phyloP scores from a whole-genome alignment of 2,329 filamentous ascomycete species.

The Fusarium graminum region DNA sequence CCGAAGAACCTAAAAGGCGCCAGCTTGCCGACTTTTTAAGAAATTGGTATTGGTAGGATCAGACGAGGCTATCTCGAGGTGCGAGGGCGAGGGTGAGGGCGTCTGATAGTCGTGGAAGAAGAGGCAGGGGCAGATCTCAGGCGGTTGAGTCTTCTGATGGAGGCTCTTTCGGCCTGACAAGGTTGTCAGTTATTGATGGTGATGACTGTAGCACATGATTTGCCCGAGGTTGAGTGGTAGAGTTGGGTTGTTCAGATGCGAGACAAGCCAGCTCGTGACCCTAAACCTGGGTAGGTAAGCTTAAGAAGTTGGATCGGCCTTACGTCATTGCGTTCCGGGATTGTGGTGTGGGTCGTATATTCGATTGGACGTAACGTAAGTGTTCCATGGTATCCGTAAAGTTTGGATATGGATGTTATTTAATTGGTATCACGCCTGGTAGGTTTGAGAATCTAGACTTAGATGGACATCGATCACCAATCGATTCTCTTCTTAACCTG shows the following conservation, averaged over 20 bases:
- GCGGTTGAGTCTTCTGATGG: conserved; percentile 52
- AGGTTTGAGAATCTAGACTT: too few relatives aligned
- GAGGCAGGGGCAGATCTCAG: conserved; percentile 39
- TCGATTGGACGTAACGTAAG: too few relatives aligned
- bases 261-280: conserved; percentile 43
- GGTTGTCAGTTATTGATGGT: conserved; percentile 32
- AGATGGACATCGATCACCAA: not conserved
- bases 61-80: conserved; percentile 30
- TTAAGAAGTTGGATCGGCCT: conserved; percentile 37
- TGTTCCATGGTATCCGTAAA: not conserved
- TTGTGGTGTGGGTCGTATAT: not conserved
- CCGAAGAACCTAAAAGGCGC: conserved; percentile 60
- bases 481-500: not conserved
- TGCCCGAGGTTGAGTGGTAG: conserved; percentile 28
- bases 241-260: conserved; percentile 29
- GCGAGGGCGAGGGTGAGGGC: conserved; percentile 1
- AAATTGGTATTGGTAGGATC: conserved; percentile 17
- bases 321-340: conserved; percentile 45
- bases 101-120: conserved; percentile 26
- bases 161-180: conserved; percentile 40
- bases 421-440: conserved; percentile 7
- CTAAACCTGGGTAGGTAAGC: conserved; percentile 16
- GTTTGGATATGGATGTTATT: not conserved
- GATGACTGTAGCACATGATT: conserved; percentile 48
- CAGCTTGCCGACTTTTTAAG: conserved; percentile 53